Conservation (phyloP, 1,139 yeast genomes). For the Kodamaea fungicola region DNA sequence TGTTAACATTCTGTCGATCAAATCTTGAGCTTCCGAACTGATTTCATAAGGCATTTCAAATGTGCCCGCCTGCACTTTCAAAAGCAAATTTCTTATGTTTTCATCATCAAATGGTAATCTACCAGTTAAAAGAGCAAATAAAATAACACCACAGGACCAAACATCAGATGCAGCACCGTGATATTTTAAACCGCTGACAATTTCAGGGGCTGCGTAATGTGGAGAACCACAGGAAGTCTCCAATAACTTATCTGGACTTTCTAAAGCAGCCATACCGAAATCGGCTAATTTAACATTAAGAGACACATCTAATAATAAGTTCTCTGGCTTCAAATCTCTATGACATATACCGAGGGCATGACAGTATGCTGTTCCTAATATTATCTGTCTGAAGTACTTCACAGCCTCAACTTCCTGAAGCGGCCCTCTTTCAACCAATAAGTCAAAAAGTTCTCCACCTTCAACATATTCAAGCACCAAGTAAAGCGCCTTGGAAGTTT, state of each 20-base stretch:
- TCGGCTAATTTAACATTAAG: constrained; percentile 76
- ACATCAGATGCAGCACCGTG: constrained; percentile 84
- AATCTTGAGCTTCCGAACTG: constrained; percentile 65
- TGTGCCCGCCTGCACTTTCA: constrained; percentile 73
- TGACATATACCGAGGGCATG: constrained; percentile 80
- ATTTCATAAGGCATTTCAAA: constrained; percentile 71
- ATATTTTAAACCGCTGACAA: constrained; percentile 71
- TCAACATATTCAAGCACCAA: constrained; percentile 77
- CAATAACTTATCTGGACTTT: constrained; percentile 63
- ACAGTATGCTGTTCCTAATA: constrained; percentile 77
- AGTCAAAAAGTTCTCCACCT: constrained; percentile 79
- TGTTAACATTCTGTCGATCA: constrained; percentile 67
- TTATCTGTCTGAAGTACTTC: constrained; percentile 69
- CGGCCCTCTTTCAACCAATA: constrained; percentile 76
- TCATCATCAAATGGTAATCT: constrained; percentile 82
- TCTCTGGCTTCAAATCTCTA: constrained; percentile 79
- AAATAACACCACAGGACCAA: constrained; percentile 83
- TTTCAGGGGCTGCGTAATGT: constrained; percentile 86
- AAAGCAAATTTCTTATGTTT: constrained; percentile 62
- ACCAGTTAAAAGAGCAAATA: constrained; percentile 75
- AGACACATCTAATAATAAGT: constrained; percentile 61
- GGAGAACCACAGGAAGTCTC: constrained; percentile 87
- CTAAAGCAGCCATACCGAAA: constrained; percentile 86
- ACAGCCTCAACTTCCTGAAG: constrained; percentile 73
- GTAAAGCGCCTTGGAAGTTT: constrained; percentile 70